Percentiles rank a stretch among this genome's conserved stretches.
phyloP scores from a whole-genome alignment of 768 basidiomycete species.

The Pleurotus cornucopiae region DNA sequence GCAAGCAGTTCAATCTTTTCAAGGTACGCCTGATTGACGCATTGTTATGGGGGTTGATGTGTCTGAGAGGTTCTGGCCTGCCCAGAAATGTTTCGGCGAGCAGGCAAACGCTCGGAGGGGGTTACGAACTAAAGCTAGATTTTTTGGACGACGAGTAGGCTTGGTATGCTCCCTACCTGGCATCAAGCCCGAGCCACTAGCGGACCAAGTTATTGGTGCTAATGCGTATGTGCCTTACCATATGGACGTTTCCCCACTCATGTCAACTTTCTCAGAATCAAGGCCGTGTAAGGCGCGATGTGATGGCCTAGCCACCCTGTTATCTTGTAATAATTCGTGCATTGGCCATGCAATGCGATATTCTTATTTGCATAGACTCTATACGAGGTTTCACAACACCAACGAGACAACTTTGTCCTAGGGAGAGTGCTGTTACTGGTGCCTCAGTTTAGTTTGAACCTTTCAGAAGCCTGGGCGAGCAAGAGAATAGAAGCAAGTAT shows the following conservation, averaged over 20 bases:
- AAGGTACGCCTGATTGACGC: slow-evolving; percentile 18
- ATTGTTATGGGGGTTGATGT: neutral
- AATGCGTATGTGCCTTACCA: neutral
- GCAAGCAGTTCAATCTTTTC: slow-evolving; percentile 27
- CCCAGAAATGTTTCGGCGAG: neutral
- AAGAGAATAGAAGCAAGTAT: no score
- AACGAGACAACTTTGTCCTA: no score
- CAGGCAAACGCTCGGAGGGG: neutral
- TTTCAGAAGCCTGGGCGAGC: no score
- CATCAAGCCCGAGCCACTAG: neutral
- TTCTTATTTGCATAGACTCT: no score
- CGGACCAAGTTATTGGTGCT: neutral
- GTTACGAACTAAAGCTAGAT: neutral
- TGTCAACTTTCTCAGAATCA: neutral
- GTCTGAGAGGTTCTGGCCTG: neutral
- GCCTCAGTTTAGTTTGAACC: no score
- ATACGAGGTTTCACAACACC: no score
- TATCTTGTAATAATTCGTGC: no score
- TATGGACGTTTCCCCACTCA: neutral
- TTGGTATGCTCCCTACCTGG: neutral
- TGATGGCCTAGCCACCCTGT: no score
- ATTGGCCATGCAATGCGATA: no score
- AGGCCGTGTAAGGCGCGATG: neutral
- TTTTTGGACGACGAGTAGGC: neutral
- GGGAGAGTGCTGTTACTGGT: no score